A percentile compares a stretch with the other conserved stretches of the same genome.
Conservation (phyloP, 1,284 basidiomycete genomes). For the Cryptococcus sp. region DNA sequence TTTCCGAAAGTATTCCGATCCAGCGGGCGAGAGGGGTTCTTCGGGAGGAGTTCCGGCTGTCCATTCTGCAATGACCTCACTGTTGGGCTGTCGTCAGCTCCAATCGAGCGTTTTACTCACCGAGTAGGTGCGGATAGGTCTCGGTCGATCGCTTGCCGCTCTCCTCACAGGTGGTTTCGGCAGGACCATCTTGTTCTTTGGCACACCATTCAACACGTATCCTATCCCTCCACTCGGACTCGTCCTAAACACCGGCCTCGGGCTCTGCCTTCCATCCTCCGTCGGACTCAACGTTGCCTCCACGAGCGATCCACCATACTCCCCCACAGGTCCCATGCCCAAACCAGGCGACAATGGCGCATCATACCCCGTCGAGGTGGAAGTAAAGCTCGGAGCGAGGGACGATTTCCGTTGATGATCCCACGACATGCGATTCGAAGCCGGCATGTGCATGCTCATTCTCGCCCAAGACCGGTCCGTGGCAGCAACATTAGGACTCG, state of each 20-base stretch:
- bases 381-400: conserved; percentile 34
- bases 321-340: conserved; percentile 33
- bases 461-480: conserved; percentile 16
- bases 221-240: conserved; percentile 35
- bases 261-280: conserved; percentile 21
- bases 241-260: conserved; percentile 20
- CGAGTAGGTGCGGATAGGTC: conserved; percentile 6
- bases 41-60: conserved; percentile 8
- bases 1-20: conserved; percentile 33
- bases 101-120: conserved; percentile 3
- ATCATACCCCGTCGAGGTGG: conserved; percentile 23
- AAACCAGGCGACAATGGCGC: conserved; percentile 26
- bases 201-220: conserved; percentile 41
- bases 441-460: conserved; percentile 15
- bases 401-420: conserved; percentile 34
- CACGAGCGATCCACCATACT: conserved; percentile 20
- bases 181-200: conserved; percentile 15
- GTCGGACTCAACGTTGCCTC: conserved; percentile 25
- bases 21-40: conserved; percentile 24
- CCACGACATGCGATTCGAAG: conserved; percentile 18
- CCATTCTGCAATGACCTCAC: conserved; percentile 1
- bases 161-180: conserved; percentile 13
- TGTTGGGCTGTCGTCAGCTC: background rate
- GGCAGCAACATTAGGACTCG: conserved; percentile 17
- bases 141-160: conserved; percentile 17